Conservation (phyloP, 768 basidiomycete genomes). For the Boletus tomentosulus region DNA sequence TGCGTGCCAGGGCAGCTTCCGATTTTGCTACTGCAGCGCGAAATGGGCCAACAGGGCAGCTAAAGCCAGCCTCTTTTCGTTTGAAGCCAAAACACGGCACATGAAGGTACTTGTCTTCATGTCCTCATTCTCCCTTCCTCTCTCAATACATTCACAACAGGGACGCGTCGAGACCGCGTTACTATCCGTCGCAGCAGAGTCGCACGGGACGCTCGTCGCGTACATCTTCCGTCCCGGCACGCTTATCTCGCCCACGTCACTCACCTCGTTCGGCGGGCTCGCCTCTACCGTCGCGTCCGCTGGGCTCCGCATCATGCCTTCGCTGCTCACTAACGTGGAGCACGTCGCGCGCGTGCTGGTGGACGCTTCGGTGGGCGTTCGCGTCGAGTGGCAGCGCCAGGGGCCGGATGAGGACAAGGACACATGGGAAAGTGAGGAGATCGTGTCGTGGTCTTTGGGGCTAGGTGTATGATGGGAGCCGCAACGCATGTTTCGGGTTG, state of each 20-base stretch:
- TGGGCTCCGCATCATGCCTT: constrained; percentile 19
- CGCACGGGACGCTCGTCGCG: constrained; percentile 5
- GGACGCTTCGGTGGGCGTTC: constrained; percentile 25
- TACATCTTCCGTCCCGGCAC: constrained; percentile 23
- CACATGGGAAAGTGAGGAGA: constrained; percentile 28
- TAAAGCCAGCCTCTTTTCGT: constrained; percentile 13
- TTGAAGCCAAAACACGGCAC: constrained; percentile 17
- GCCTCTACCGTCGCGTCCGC: constrained; percentile 16
- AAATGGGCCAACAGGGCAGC: constrained; percentile 20
- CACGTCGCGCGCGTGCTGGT: constrained; percentile 20
- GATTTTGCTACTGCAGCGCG: constrained; percentile 27
- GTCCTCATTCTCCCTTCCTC: not conserved
- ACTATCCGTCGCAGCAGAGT: constrained; percentile 13
- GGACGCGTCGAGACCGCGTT: constrained; percentile 21
- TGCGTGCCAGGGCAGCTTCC: constrained; percentile 5
- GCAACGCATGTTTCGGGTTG: not conserved
- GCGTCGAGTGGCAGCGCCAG: constrained; percentile 25
- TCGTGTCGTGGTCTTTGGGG: constrained; percentile 22
- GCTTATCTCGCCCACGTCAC: constrained; percentile 7
- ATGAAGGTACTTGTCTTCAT: constrained; percentile 18
- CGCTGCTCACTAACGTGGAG: constrained; percentile 20
- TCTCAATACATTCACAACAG: constrained; percentile 1
- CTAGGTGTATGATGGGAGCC: constrained; percentile 12
- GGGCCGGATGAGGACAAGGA: constrained; percentile 11
- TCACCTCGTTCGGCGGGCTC: constrained; percentile 16